phyloP scores from a whole-genome alignment of 139 green algal genomes.

The Microglena sp. region DNA sequence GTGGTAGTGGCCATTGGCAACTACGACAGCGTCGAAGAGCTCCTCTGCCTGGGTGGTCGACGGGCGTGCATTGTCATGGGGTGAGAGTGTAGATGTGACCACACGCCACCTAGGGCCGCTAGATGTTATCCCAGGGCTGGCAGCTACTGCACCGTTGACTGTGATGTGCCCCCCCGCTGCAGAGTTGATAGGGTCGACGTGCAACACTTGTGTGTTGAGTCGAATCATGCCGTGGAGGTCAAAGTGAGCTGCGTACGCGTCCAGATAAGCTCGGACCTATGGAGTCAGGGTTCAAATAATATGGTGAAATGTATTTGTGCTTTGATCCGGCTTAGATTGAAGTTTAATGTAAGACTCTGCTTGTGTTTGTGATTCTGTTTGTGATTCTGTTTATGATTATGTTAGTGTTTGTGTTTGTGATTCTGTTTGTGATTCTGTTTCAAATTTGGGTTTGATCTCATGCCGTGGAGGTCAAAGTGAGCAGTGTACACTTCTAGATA shows the following conservation, averaged over 20 bases:
- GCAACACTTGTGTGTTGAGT: slow-evolving; percentile 28
- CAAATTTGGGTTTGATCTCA: too few relatives aligned
- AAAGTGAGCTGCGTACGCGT: slow-evolving; percentile 39
- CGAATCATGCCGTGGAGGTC: slow-evolving; percentile 24
- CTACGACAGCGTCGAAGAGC: slow-evolving; percentile 73
- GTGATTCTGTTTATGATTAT: too few relatives aligned
- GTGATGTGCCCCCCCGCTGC: background rate
- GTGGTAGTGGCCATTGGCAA: slow-evolving; percentile 79
- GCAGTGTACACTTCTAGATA: too few relatives aligned
- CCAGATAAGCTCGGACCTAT: slow-evolving; percentile 48
- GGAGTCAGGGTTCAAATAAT: too few relatives aligned
- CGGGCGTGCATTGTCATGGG: background rate
- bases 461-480: too few relatives aligned
- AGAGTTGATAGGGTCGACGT: background rate
- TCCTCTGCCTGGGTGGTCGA: background rate
- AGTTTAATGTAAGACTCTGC: too few relatives aligned
- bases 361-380: too few relatives aligned
- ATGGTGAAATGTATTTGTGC: too few relatives aligned
- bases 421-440: too few relatives aligned
- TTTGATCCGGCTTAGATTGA: too few relatives aligned
- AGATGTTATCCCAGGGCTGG: background rate
- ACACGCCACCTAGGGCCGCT: background rate
- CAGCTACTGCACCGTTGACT: background rate
- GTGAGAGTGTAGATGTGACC: background rate
- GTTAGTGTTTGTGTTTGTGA: too few relatives aligned